Conservation (phyloP, 306 rosid genomes). For the Begonia fuchsioides region DNA sequence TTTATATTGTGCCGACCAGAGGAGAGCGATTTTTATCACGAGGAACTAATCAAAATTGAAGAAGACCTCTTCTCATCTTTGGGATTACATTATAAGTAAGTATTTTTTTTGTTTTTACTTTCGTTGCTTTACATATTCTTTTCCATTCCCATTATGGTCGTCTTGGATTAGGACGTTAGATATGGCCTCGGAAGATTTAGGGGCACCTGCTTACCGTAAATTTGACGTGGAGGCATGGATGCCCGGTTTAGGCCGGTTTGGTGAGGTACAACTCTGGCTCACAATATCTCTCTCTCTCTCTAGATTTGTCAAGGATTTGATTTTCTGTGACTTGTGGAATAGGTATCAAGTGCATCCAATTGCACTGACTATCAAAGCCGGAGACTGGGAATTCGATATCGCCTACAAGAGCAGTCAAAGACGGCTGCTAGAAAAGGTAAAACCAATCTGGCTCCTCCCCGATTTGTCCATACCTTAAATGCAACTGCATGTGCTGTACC, state of each 20-base stretch:
- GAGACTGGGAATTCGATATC: conserved; percentile 64
- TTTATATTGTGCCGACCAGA: conserved; percentile 75
- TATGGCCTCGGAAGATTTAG: conserved; percentile 88
- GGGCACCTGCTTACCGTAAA: conserved; percentile 92
- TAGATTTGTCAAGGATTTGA: background rate
- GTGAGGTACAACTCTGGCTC: conserved; percentile 71
- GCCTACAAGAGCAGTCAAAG: conserved; percentile 41
- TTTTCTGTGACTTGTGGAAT: conserved; percentile 9
- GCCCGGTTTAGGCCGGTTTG: conserved; percentile 89
- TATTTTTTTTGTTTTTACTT: conserved; percentile 4
- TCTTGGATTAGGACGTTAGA: conserved; percentile 62
- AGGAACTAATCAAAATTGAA: conserved; percentile 78
- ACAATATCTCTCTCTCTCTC: conserved; percentile 4
- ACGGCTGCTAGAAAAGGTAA: conserved; percentile 41
- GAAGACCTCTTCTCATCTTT: conserved; percentile 67
- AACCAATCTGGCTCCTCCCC: conserved; percentile 53
- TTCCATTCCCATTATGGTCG: conserved; percentile 6
- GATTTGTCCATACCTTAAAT: conserved; percentile 77
- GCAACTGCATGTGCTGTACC: conserved; percentile 97
- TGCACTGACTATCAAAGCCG: conserved; percentile 91
- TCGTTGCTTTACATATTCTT: background rate
- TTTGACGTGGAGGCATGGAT: conserved; percentile 94
- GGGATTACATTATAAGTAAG: conserved; percentile 80
- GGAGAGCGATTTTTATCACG: conserved; percentile 69
- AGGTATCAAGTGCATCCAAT: conserved; percentile 94